Evolutionary conservation across 345 rosid species (phyloP), one percentile per base, ranked within the genome.

Genomic region (Corchorus olitorius): DNA sequence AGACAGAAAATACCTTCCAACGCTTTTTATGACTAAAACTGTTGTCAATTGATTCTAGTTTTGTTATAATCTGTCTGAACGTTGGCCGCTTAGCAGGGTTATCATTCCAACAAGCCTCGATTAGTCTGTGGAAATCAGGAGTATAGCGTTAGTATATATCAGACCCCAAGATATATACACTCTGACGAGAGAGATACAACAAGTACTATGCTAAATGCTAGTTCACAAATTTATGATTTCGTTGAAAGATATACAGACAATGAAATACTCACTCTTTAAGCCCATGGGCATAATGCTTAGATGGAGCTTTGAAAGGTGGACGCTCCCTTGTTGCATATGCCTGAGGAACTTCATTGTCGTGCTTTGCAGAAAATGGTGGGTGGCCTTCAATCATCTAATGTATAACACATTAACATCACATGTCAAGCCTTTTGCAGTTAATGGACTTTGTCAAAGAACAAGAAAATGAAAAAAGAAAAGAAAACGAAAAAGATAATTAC

Each of bases 51-150:
- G 82, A 80, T 73, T 93, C 98, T 76, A 96, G 88, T 70, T 78
- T 87, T 65, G 66, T 77, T 74, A 93, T 84, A 73, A 96, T 85
- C 82, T 87, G 85, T 86, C 86, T 91, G 86, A 92, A 96, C 9
- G 97, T 78, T 2, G 97, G 99, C 81, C 99, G 84, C 79, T 85
- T 92, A 12, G 84, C 81, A 35, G 97, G 97, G 65, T 89, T 87
- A 74, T 96, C 97, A 49, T 80, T 76, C 99, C 97, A 93, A 83
- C 98, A 96, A 65, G 89, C 93, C 84, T 91, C 94, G 73, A 93
- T 96, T 83, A 93, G 84, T 87, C 99, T 93, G 89, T 41, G 43
- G 4, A 27, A 59, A 69, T 27, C 13, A 41, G 35, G 16, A 75
- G 43, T 45, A 43, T 19, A 48, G 22, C n/a, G 41, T 71, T 54